Percentiles rank a stretch among this genome's conserved stretches.
Evolutionary conservation across 768 basidiomycete species (phyloP).

Genomic region (Amanita molliuscula): DNA sequence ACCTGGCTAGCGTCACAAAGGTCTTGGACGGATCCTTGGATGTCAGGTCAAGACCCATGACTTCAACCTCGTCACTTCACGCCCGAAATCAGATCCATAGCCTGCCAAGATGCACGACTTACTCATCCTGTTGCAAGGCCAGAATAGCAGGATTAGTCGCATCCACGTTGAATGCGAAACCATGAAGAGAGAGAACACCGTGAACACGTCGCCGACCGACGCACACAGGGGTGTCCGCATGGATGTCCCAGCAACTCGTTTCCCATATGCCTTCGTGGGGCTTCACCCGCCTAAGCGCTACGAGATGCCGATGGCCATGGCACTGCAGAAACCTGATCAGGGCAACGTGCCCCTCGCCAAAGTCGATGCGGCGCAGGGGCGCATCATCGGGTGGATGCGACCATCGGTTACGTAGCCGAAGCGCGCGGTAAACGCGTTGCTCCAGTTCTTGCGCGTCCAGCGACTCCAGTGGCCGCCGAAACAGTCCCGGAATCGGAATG

Average conservation of each 20-base stretch:
- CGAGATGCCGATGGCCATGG: conserved; percentile 29
- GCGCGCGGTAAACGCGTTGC: conserved; percentile 22
- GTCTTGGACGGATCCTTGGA: background rate
- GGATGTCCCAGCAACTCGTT: conserved; percentile 8
- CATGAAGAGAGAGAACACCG: background rate
- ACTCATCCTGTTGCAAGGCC: background rate
- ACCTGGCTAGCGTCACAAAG: background rate
- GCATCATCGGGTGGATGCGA: conserved; percentile 24
- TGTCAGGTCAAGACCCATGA: background rate
- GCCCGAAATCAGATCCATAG: background rate
- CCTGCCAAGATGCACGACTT: background rate
- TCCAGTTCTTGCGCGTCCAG: conserved; percentile 39
- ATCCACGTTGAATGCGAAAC: background rate
- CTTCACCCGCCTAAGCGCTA: conserved; percentile 26
- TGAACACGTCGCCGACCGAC: conserved; percentile 29
- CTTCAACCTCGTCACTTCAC: background rate
- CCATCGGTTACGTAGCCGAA: conserved; percentile 42
- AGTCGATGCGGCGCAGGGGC: conserved; percentile 7
- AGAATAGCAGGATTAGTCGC: background rate
- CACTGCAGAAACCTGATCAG: conserved; percentile 39
- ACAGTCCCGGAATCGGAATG: conserved; percentile 38
- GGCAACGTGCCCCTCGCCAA: conserved; percentile 17
- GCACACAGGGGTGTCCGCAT: conserved; percentile 27
- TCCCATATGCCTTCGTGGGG: conserved; percentile 2
- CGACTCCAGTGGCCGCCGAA: conserved; percentile 17